Conservation (phyloP, 768 basidiomycete genomes). For the Tephrocybe rancida region DNA sequence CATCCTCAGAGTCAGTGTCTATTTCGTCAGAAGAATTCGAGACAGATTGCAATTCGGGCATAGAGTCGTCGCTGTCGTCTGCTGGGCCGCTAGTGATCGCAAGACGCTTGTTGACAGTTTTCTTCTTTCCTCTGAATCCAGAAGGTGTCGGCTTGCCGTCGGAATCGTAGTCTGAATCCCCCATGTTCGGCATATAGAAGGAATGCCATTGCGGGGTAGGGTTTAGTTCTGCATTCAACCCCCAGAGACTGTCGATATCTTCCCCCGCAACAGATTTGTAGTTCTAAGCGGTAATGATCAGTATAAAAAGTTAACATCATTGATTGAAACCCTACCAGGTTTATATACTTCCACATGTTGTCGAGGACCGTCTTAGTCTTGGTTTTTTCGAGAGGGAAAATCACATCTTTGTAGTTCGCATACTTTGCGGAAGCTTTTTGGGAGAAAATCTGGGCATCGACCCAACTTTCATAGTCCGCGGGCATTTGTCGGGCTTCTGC, state of each 20-base stretch:
- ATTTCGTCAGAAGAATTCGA: slow-evolving; percentile 58
- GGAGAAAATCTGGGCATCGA: slow-evolving; percentile 69
- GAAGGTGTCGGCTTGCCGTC: slow-evolving; percentile 20
- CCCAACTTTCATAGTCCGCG: slow-evolving; percentile 64
- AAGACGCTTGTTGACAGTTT: slow-evolving; percentile 39
- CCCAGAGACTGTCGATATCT: slow-evolving; percentile 67
- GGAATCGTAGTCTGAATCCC: slow-evolving; percentile 30
- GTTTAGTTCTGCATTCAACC: slow-evolving; percentile 50
- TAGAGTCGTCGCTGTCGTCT: slow-evolving; percentile 49
- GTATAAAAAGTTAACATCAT: neutral
- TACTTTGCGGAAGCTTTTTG: slow-evolving; percentile 53
- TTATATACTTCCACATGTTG: slow-evolving; percentile 65
- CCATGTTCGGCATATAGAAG: slow-evolving; percentile 33
- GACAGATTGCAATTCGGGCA: slow-evolving; percentile 70
- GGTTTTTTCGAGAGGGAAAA: slow-evolving; percentile 62
- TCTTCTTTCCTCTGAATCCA: slow-evolving; percentile 19
- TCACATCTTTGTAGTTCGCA: slow-evolving; percentile 53
- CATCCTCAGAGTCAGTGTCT: slow-evolving; percentile 32
- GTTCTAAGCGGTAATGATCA: slow-evolving; percentile 45
- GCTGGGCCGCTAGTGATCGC: slow-evolving; percentile 54
- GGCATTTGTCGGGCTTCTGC: slow-evolving; percentile 53
- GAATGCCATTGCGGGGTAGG: slow-evolving; percentile 64
- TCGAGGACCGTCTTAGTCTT: slow-evolving; percentile 51
- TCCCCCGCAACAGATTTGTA: slow-evolving; percentile 54
- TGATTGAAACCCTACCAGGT: slow-evolving; percentile 44